phyloP scores from a whole-genome alignment of 2,329 filamentous ascomycete genomes.

The Epichloe uncinata region DNA sequence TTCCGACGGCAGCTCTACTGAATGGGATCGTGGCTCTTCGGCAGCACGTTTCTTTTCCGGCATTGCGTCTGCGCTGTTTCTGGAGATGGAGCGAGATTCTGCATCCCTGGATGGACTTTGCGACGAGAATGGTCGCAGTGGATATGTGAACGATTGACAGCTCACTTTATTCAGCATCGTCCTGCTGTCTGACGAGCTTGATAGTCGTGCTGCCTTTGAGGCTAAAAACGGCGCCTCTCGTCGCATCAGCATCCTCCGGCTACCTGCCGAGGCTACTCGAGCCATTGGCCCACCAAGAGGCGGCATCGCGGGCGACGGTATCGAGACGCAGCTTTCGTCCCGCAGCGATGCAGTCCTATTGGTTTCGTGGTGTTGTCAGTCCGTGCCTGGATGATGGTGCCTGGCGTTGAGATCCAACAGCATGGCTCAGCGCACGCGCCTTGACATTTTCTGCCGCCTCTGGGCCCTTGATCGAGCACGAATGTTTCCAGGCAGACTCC shows the following conservation, averaged over 20 bases:
- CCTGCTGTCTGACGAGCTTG: not conserved
- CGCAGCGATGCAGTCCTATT: not conserved
- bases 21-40: not conserved
- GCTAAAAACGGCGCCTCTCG: not conserved
- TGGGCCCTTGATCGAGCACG: not conserved
- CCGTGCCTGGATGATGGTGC: not conserved
- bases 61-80: not conserved
- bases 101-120: constrained; percentile 12
- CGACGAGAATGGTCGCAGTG: constrained; percentile 15
- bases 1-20: constrained; percentile 19
- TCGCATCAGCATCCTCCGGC: constrained; percentile 13
- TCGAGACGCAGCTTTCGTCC: not conserved
- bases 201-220: not conserved
- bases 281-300: constrained; percentile 20
- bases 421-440: not conserved
- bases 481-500: not conserved
- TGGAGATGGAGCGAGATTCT: not conserved
- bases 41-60: constrained; percentile 1
- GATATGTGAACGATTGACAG: not conserved
- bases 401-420: not conserved
- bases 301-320: constrained; percentile 17
- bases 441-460: constrained; percentile 1
- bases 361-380: not conserved
- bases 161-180: constrained; percentile 3
- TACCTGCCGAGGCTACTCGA: constrained; percentile 18